Conservation (phyloP, 2,329 filamentous ascomycete species). For the Intubia oerlemansii region DNA sequence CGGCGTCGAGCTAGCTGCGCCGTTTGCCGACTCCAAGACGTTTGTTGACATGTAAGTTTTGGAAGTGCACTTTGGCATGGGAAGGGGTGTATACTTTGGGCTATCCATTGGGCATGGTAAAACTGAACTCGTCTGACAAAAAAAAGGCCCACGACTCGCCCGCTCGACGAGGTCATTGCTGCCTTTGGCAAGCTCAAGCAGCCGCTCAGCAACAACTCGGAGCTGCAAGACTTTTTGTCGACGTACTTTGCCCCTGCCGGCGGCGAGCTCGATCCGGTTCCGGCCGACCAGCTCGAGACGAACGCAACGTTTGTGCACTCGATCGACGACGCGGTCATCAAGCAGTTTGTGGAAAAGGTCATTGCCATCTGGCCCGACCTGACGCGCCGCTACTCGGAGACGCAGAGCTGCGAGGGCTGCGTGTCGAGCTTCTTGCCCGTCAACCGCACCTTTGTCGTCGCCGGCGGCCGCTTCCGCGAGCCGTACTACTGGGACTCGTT, state of each 20-base stretch:
- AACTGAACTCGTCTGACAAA: too few relatives aligned
- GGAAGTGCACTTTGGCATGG: too few relatives aligned
- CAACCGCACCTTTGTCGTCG: conserved; percentile 48
- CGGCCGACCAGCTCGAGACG: conserved; percentile 26
- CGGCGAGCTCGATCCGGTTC: conserved; percentile 35
- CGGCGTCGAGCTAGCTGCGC: conserved; percentile 38
- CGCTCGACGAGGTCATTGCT: conserved; percentile 35
- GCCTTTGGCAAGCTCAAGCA: conserved; percentile 37
- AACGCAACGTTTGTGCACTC: conserved; percentile 35
- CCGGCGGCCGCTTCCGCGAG: conserved; percentile 49
- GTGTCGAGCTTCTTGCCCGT: conserved; percentile 44
- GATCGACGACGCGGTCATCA: conserved; percentile 34
- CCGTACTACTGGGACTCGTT: conserved; percentile 53
- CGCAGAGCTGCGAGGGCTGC: conserved; percentile 30
- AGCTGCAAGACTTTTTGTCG: conserved; percentile 37
- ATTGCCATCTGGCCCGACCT: conserved; percentile 50
- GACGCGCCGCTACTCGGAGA: conserved; percentile 31
- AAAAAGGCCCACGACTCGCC: conserved; percentile 32
- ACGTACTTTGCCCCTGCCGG: conserved; percentile 42
- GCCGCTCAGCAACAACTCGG: conserved; percentile 41
- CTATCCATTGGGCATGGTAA: not conserved
- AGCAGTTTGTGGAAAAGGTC: conserved; percentile 39
- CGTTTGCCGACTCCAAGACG: conserved; percentile 47
- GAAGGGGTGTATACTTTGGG: too few relatives aligned
- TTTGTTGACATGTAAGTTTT: conserved; percentile 46